Evolutionary conservation across 208 protist genomes (phyloP), one percentile per base, ranked within the genome.

Genomic region (Vickermania ingenoplastis): DNA sequence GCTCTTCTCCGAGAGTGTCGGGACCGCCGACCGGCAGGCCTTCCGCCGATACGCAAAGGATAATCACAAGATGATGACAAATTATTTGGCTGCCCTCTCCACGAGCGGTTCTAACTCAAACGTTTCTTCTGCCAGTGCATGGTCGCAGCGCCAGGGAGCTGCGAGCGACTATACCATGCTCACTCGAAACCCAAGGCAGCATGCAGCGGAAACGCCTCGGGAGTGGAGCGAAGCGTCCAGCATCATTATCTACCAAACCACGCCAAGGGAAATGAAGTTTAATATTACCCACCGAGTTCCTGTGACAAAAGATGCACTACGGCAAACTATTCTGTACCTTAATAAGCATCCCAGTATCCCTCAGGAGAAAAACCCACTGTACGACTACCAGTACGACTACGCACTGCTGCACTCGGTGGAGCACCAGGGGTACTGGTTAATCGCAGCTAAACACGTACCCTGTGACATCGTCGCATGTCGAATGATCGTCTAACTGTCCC

Each of bases 381-480:
- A 74, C 27, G 83, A 91, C 69, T 92, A 94, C 63, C 61, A 65
- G 11, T 82, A 89, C 57, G 84, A 94, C 65, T 94, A 94, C 58
- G 88, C 88, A 0, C 75, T 94, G 57, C 61, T 94, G 2, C 91
- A 87, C 59, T 92, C 83, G 0, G 66, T 81, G 2, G 88, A 94
- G 54, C 79, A 79, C 1, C 88, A 94, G 56, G 84, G 82, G 0
- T 94, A 83, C 65, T 94, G 84, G 80, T 76, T 94, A 36, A 81
- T 94, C 41, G 88, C 88, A 1, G 83, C 79, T 2, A 84, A 71
- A n/a, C 75, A 94, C 66, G 88, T 94, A 0, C 88, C 88, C 24
- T 94, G 88, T 29, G 88, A 94, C 59, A 94, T 94, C 63, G 88
- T 92, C 17, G 83, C 88, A 1, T 91, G 84, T 60, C 69, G 88